These are phyloP conservation scores for Aspergillus chevalieri DNA, from an alignment of 2,329 filamentous ascomycete species.

Conservation along the genomic window DNA sequence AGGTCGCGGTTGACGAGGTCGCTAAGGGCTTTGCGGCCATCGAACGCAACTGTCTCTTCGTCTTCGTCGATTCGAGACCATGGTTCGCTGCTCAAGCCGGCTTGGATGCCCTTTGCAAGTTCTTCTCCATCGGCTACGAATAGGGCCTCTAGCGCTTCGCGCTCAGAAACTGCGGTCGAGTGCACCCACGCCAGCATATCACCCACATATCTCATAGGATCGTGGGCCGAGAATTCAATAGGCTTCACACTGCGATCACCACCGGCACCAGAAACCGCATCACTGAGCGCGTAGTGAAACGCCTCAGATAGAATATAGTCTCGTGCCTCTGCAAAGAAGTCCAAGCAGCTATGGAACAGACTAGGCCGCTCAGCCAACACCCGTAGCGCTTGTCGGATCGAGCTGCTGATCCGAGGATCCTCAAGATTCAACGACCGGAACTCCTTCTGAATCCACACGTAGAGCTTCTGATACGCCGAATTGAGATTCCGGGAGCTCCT, in stretches of 20 bases:
- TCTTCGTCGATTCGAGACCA: slow-evolving; percentile 63
- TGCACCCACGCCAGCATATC: slow-evolving; percentile 98
- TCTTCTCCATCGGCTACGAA: slow-evolving; percentile 89
- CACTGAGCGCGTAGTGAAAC: slow-evolving; percentile 83
- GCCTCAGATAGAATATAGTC: slow-evolving; percentile 81
- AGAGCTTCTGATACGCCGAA: slow-evolving; percentile 87
- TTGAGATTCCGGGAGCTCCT: slow-evolving; percentile 82
- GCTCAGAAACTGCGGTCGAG: slow-evolving; percentile 86
- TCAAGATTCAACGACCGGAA: slow-evolving; percentile 90
- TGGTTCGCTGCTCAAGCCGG: slow-evolving; percentile 72
- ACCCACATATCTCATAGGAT: slow-evolving; percentile 82
- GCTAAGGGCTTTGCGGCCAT: slow-evolving; percentile 73
- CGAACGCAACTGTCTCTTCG: slow-evolving; percentile 56
- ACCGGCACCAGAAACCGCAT: slow-evolving; percentile 53
- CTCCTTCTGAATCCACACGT: slow-evolving; percentile 89
- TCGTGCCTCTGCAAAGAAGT: slow-evolving; percentile 85
- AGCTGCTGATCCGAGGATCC: slow-evolving; percentile 82
- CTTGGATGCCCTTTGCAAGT: slow-evolving; percentile 73
- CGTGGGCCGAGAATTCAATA: slow-evolving; percentile 89
- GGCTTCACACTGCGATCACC: slow-evolving; percentile 67
- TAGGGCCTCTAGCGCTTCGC: slow-evolving; percentile 82
- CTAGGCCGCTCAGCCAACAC: slow-evolving; percentile 84
- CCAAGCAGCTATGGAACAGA: slow-evolving; percentile 86
- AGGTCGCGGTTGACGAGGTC: slow-evolving; percentile 83
- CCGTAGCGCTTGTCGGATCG: slow-evolving; percentile 75